Conservation (phyloP, 1,139 yeast genomes). For the Candida pseudoviswanathii region DNA sequence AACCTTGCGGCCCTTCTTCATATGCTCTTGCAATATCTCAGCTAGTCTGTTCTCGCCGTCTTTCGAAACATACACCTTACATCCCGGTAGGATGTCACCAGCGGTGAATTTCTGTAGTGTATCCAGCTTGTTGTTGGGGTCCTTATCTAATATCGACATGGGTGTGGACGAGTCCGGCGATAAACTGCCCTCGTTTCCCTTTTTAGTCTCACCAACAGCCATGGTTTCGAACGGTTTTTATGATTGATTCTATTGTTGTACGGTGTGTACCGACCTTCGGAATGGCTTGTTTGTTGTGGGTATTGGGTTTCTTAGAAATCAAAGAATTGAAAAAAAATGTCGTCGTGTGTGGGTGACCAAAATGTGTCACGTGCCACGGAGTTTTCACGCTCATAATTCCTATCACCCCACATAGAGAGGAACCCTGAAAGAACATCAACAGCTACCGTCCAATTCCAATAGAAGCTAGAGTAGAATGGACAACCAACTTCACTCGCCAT, state of each 20-base stretch:
- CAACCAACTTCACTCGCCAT: no score
- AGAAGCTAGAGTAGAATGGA: no score
- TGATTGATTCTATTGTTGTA: background rate
- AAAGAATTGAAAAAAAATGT: background rate
- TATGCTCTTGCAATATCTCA: conserved; percentile 78
- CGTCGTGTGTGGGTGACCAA: background rate
- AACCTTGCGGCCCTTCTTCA: conserved; percentile 73
- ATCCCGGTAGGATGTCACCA: conserved; percentile 65
- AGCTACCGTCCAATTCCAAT: no score
- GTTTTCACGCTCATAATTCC: no score
- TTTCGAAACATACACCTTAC: conserved; percentile 78
- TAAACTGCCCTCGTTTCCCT: background rate
- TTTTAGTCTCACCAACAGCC: conserved; percentile 6
- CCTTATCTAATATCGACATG: conserved; percentile 9
- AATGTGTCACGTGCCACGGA: background rate
- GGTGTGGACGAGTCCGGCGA: conserved; percentile 11
- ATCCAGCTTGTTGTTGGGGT: conserved; percentile 2
- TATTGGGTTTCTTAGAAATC: background rate
- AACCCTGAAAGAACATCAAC: no score
- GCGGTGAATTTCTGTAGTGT: conserved; percentile 27
- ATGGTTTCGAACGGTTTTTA: background rate
- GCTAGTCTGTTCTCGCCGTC: conserved; percentile 82
- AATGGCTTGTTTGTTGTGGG: background rate
- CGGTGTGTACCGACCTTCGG: background rate
- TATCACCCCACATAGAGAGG: no score